Evolutionary conservation across 805 yeast species (phyloP), one percentile per base, ranked within the genome.

Genomic region (Lipomyces sp.): DNA sequence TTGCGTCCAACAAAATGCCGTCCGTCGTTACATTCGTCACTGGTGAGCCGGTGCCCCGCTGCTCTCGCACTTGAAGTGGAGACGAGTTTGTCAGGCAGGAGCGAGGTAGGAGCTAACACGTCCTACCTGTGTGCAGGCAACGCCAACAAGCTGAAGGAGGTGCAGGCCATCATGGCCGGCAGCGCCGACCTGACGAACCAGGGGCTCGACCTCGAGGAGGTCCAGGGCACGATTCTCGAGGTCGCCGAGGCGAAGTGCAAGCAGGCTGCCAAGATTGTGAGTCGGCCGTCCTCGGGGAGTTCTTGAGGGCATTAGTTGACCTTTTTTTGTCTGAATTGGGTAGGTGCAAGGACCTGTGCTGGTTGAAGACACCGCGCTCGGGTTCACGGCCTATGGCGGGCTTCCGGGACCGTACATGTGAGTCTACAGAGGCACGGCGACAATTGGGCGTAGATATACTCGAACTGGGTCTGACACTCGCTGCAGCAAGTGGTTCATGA

Each of bases 321-420:
- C 14, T 10, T 16, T 3, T 23, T 40, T 23, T 21, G 28, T 7
- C 2, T 42, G 6, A 5, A 23, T 19, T 2, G n/a, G 33, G 6
- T 43, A 66, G 68, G 69, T 79, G 2, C 65, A 73, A 2, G 93
- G 95, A 0, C 91, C 98, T 0, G 97, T 88, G 0, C 74, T 93
- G 50, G 96, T 90, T 2, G 99, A 93, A 65, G 99, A 93, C 63
- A 93, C 98, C 0, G 90, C 95, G 44, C 76, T 93, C 35, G 86
- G 84, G 3, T 93, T 85, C 68, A 77, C 77, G 43, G 96, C 95
- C 1, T 75, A 84, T 64, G 82, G 85, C 45, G 84, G 82, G 14
- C 76, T 93, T 43, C 99, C 99, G 2, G 99, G 99, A 22, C 98
- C 98, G 1, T 87, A 88, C 59, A 79, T 82, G 65, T 63, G 50